Conservation (phyloP, 2,329 filamentous ascomycete genomes). For the Aspergillus ruber region DNA sequence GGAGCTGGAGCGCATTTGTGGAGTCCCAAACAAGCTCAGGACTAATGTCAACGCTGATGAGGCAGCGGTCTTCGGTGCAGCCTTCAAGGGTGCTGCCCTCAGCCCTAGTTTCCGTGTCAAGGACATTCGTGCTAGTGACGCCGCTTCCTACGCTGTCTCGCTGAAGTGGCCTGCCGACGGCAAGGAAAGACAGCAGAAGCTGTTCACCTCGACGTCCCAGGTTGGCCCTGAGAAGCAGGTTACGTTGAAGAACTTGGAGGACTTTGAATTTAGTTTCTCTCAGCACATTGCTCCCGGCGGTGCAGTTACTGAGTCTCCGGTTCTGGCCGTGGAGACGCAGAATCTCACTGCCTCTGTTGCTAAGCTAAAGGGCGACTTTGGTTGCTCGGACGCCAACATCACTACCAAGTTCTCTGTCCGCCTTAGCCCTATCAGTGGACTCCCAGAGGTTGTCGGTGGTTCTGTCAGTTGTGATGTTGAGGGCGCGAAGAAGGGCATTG, state of each 20-base stretch:
- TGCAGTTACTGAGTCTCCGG: conserved; percentile 49
- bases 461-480: conserved; percentile 80
- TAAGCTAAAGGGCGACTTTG: conserved; percentile 69
- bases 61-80: conserved; percentile 90
- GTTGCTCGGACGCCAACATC: conserved; percentile 70
- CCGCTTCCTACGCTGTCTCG: conserved; percentile 64
- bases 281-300: conserved; percentile 56
- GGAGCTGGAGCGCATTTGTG: conserved; percentile 67
- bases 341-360: conserved; percentile 83
- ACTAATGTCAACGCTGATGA: conserved; percentile 97
- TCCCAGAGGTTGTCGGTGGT: conserved; percentile 71
- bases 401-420: conserved; percentile 72
- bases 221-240: conserved; percentile 77
- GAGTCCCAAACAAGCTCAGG: conserved; percentile 67
- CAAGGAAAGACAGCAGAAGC: conserved; percentile 68
- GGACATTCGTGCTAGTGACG: conserved; percentile 82
- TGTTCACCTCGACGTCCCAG: conserved; percentile 73
- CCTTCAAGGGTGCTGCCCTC: conserved; percentile 84
- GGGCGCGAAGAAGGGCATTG: conserved; percentile 68
- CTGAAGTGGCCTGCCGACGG: conserved; percentile 69
- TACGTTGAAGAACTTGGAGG: conserved; percentile 71
- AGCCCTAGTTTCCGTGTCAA: conserved; percentile 97
- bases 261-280: conserved; percentile 74
- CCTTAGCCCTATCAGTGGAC: conserved; percentile 65
- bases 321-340: conserved; percentile 64